A percentile compares a stretch with the other conserved stretches of the same genome.
Evolutionary conservation across 2,329 filamentous ascomycete species (phyloP).

Genomic region (Trichothecium sympodiale): DNA sequence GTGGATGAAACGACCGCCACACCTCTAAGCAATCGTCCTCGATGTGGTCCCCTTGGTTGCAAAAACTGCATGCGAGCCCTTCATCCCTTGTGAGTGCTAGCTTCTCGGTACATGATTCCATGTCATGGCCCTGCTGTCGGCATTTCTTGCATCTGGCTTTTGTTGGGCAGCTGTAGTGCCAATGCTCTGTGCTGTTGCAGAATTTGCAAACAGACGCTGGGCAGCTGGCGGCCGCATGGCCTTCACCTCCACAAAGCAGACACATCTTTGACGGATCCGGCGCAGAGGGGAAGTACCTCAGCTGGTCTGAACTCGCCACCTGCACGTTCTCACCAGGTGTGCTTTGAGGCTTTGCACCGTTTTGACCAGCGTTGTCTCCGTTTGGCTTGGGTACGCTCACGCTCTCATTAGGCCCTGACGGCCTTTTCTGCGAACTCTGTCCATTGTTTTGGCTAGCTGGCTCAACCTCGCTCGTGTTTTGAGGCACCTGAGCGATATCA

Average conservation of each 20-base stretch:
- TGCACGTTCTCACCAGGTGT: too few species aligned
- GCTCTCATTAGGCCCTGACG: too few species aligned
- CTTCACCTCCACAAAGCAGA: conserved; percentile 36
- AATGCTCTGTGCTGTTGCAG: conserved; percentile 35
- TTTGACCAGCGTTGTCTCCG: too few species aligned
- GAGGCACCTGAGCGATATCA: too few species aligned
- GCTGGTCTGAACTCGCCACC: conserved; percentile 16
- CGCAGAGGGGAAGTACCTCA: conserved; percentile 40
- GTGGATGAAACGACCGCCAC: conserved; percentile 45
- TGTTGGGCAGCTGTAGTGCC: conserved; percentile 37
- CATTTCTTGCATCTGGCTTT: conserved; percentile 46
- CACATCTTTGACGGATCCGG: conserved; percentile 32
- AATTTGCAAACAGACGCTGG: conserved; percentile 34
- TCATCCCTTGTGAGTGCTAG: conserved; percentile 40
- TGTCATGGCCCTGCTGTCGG: conserved; percentile 48
- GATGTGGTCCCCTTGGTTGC: conserved; percentile 41
- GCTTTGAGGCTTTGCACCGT: background rate
- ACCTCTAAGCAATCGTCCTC: conserved; percentile 49
- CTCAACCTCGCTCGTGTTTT: too few species aligned
- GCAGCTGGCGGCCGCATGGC: conserved; percentile 35
- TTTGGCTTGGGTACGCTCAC: too few species aligned
- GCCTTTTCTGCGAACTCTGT: too few species aligned
- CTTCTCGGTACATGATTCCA: conserved; percentile 42
- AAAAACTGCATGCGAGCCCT: conserved; percentile 48
- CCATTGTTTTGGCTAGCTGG: background rate